Percentiles rank a stretch among this genome's conserved stretches.
Conservation (phyloP, 1,284 basidiomycete species). For the Cryptococcus sp. region DNA sequence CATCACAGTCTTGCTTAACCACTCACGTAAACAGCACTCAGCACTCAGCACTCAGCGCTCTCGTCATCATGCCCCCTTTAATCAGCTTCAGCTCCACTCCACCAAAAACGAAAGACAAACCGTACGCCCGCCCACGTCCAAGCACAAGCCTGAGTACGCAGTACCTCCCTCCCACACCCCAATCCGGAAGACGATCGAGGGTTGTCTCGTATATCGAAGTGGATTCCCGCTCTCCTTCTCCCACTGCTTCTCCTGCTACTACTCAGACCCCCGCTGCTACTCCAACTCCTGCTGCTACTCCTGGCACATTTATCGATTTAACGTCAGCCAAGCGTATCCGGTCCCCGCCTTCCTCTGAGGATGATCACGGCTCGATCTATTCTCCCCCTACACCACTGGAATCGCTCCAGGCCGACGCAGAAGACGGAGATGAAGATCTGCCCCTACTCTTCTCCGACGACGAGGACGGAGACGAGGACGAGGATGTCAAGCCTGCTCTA, state of each 20-base stretch:
- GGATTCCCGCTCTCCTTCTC: neutral
- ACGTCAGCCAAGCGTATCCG: too few relatives aligned
- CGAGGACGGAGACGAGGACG: neutral
- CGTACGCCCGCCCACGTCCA: neutral
- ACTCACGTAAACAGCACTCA: too few relatives aligned
- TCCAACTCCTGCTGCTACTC: neutral
- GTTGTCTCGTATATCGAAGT: neutral
- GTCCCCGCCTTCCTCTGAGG: neutral
- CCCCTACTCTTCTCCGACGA: neutral
- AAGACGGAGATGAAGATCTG: too few relatives aligned
- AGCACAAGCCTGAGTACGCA: too few relatives aligned
- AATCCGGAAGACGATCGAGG: neutral
- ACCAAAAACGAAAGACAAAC: neutral
- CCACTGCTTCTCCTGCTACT: neutral
- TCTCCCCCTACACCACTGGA: neutral
- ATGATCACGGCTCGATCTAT: neutral
- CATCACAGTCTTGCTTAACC: too few relatives aligned
- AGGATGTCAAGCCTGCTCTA: neutral
- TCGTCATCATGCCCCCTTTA: neutral
- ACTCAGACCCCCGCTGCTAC: neutral
- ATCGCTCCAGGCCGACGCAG: neutral
- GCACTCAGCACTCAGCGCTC: neutral
- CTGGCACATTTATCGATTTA: too few relatives aligned
- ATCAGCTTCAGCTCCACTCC: neutral
- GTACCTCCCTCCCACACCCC: neutral